Percentiles rank a stretch among this genome's conserved stretches.
These are phyloP conservation scores for Heliamphora pulchella DNA, from an alignment of 179 eudicot genomes.

Conservation along the genomic window DNA sequence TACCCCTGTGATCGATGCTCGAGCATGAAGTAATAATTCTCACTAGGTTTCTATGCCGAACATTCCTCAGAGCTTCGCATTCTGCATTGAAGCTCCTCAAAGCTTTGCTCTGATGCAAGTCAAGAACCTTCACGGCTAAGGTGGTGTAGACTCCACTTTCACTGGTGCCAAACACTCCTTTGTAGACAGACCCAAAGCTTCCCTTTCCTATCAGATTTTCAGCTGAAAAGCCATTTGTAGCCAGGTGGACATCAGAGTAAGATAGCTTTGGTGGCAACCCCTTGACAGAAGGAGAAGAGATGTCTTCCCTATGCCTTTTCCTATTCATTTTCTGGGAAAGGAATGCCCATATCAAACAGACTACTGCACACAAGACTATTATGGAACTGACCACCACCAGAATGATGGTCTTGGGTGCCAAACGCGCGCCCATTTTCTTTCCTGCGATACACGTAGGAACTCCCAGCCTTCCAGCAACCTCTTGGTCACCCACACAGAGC, in stretches of 20 bases:
- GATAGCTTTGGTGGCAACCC: slow-evolving; percentile 8
- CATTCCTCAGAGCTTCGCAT: slow-evolving; percentile 13
- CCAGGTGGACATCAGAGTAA: slow-evolving; percentile 8
- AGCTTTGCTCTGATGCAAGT: slow-evolving; percentile 11
- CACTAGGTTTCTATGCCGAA: slow-evolving; percentile 16
- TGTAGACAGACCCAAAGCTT: slow-evolving; percentile 19
- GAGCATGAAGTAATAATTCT: slow-evolving; percentile 18
- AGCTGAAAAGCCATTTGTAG: slow-evolving; percentile 12
- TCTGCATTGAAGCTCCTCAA: slow-evolving; percentile 12
- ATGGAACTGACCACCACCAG: neutral
- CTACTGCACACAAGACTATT: neutral
- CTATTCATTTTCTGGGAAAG: neutral
- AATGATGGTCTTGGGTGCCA: slow-evolving; percentile 7
- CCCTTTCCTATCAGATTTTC: slow-evolving; percentile 17
- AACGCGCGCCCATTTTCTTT: neutral
- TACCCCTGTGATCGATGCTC: too few relatives aligned
- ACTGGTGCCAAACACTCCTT: slow-evolving; percentile 5
- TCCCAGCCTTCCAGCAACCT: slow-evolving; percentile 11
- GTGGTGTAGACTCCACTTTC: slow-evolving; percentile 1
- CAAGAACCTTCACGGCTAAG: slow-evolving; percentile 17
- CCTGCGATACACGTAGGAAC: neutral
- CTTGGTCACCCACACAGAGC: slow-evolving; percentile 8
- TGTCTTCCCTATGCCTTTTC: neutral
- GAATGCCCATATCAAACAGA: slow-evolving; percentile 7
- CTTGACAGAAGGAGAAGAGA: slow-evolving; percentile 4